Conservation (phyloP, 2,329 filamentous ascomycete species). For the Colletotrichum musae region DNA sequence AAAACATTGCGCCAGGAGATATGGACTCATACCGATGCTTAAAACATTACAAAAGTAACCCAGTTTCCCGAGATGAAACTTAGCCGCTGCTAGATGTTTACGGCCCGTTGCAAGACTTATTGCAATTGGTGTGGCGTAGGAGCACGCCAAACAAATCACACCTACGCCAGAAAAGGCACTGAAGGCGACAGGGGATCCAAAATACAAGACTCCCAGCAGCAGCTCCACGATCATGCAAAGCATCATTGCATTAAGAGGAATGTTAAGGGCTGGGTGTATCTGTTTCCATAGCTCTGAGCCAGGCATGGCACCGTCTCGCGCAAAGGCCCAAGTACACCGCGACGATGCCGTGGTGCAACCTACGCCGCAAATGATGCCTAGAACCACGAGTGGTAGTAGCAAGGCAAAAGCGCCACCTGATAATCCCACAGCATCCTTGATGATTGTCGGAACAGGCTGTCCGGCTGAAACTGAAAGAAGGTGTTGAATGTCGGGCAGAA, state of each 20-base stretch:
- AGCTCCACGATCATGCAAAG: constrained; percentile 77
- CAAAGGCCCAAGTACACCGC: constrained; percentile 78
- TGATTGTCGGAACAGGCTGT: constrained; percentile 76
- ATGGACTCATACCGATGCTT: constrained; percentile 70
- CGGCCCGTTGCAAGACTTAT: constrained; percentile 75
- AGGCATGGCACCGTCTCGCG: constrained; percentile 79
- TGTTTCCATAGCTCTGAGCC: constrained; percentile 72
- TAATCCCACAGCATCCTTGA: constrained; percentile 73
- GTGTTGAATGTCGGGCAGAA: constrained; percentile 73
- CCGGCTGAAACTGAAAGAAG: constrained; percentile 68
- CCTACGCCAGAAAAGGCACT: constrained; percentile 81
- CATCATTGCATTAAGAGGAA: constrained; percentile 81
- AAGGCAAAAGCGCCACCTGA: constrained; percentile 74
- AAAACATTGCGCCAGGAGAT: no score
- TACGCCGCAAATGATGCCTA: constrained; percentile 77
- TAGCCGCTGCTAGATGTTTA: constrained; percentile 68
- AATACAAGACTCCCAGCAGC: constrained; percentile 76
- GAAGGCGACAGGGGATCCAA: constrained; percentile 78
- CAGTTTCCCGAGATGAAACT: constrained; percentile 74
- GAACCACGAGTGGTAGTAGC: constrained; percentile 74
- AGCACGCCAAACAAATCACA: constrained; percentile 78
- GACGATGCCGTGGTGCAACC: constrained; percentile 79
- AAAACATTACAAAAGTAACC: constrained; percentile 75
- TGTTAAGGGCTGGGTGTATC: constrained; percentile 73
- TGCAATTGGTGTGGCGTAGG: constrained; percentile 77